Conservation (phyloP, 345 rosid species). For the Populus nigra region DNA sequence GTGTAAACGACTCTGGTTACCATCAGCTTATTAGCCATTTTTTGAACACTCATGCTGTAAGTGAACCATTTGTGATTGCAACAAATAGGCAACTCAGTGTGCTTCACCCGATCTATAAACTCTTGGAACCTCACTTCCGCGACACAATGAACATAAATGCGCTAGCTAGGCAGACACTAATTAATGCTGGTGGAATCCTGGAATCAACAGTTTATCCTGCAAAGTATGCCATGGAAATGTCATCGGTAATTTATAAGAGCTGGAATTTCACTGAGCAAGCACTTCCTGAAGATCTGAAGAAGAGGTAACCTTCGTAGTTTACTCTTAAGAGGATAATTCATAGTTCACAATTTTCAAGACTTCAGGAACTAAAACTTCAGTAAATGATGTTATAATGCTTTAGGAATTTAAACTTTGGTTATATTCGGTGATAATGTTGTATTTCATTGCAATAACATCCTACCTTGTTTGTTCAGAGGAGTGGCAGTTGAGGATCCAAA, state of each 20-base stretch:
- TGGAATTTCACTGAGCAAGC: slow-evolving; percentile 42
- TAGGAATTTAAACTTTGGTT: background rate
- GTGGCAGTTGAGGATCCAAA: slow-evolving; percentile 29
- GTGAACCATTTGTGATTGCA: slow-evolving; percentile 42
- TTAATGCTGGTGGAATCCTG: slow-evolving; percentile 37
- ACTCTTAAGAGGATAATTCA: background rate
- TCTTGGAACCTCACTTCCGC: slow-evolving; percentile 40
- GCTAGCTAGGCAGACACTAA: slow-evolving; percentile 23
- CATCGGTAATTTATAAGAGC: slow-evolving; percentile 30
- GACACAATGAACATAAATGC: slow-evolving; percentile 44
- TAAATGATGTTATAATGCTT: no score
- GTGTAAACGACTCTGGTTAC: slow-evolving; percentile 73
- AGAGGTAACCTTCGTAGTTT: slow-evolving; percentile 14
- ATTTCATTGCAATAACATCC: background rate
- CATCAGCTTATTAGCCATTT: slow-evolving; percentile 92
- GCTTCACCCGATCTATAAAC: slow-evolving; percentile 38
- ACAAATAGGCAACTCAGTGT: slow-evolving; percentile 40
- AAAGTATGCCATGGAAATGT: slow-evolving; percentile 39
- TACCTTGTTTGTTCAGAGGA: slow-evolving; percentile 25
- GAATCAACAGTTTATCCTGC: slow-evolving; percentile 34
- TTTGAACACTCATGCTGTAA: slow-evolving; percentile 42
- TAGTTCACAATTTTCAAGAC: no score
- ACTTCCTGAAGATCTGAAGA: slow-evolving; percentile 36
- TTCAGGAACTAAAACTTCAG: no score
- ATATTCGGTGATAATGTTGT: background rate